A percentile compares a stretch with the other conserved stretches of the same genome.
Conservation (phyloP, 2,329 filamentous ascomycete species). For the Beauveria asiatica region DNA sequence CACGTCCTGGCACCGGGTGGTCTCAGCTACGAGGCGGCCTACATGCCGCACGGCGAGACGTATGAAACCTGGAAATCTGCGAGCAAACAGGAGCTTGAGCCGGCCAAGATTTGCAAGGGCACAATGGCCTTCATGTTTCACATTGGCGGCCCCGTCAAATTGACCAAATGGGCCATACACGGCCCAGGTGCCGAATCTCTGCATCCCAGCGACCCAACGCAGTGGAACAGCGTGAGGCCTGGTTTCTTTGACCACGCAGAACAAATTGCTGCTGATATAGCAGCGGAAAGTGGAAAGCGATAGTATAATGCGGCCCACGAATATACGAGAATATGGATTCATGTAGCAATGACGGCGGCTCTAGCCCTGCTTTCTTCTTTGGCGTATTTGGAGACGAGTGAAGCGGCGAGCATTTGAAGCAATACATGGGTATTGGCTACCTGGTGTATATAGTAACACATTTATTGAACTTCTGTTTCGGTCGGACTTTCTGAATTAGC, state of each 20-base stretch:
- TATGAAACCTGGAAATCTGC: conserved; percentile 24
- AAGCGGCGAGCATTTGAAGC: not conserved
- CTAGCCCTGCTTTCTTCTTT: not conserved
- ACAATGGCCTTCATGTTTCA: conserved; percentile 44
- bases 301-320: not conserved
- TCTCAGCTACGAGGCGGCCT: conserved; percentile 24
- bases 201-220: conserved; percentile 14
- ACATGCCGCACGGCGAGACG: conserved; percentile 29
- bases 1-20: conserved; percentile 22
- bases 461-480: not conserved
- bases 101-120: conserved; percentile 34
- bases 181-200: conserved; percentile 16
- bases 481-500: not conserved
- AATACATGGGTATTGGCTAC: not conserved
- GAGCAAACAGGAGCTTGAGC: conserved; percentile 25
- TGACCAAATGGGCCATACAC: conserved; percentile 19
- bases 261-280: conserved; percentile 18
- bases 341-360: not conserved
- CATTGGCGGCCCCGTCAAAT: conserved; percentile 17
- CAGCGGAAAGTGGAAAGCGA: conserved; percentile 5
- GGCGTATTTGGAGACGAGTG: not conserved
- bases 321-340: not conserved
- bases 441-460: not conserved
- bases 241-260: conserved; percentile 21
- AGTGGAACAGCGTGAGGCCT: conserved; percentile 19